These are phyloP conservation scores for Acanthochlamys bracteata DNA, from an alignment of 106 monocot genomes.

Conservation along the genomic window DNA sequence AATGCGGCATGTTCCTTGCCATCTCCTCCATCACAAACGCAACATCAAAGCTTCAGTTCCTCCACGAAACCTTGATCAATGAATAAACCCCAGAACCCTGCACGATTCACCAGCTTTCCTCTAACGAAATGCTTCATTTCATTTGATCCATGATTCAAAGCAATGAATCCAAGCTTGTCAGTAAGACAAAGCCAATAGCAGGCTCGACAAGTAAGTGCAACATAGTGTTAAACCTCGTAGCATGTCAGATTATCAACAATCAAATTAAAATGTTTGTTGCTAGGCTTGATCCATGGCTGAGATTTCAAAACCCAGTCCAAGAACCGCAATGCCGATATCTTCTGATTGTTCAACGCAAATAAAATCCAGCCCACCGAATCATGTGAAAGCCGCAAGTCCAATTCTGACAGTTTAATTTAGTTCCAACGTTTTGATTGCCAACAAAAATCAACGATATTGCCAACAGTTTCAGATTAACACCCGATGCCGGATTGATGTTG, in stretches of 20 bases:
- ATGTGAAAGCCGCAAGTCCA: slow-evolving; percentile 21
- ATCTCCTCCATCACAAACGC: slow-evolving; percentile 56
- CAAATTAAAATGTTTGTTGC: slow-evolving; percentile 34
- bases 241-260: slow-evolving; percentile 57
- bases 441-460: slow-evolving; percentile 33
- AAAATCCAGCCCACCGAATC: slow-evolving; percentile 20
- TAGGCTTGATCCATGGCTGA: slow-evolving; percentile 19
- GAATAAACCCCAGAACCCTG: slow-evolving; percentile 53
- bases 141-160: neutral
- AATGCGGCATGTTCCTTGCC: slow-evolving; percentile 30
- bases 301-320: slow-evolving; percentile 43
- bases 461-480: slow-evolving; percentile 2
- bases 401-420: slow-evolving; percentile 23
- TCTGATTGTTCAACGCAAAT: slow-evolving; percentile 19
- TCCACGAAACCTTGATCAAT: slow-evolving; percentile 48
- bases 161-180: slow-evolving; percentile 41
- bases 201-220: slow-evolving; percentile 21
- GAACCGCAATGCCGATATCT: slow-evolving; percentile 40
- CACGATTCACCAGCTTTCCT: slow-evolving; percentile 37
- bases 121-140: slow-evolving; percentile 21
- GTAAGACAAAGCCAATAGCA: slow-evolving; percentile 42
- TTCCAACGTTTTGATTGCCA: slow-evolving; percentile 7
- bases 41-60: slow-evolving; percentile 34
- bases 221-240: slow-evolving; percentile 41
- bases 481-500: too few relatives aligned